Percentiles rank a stretch among this genome's conserved stretches.
Evolutionary conservation across 495 filamentous ascomycete genomes (phyloP).

Genomic region (Daldinia bambusicola): DNA sequence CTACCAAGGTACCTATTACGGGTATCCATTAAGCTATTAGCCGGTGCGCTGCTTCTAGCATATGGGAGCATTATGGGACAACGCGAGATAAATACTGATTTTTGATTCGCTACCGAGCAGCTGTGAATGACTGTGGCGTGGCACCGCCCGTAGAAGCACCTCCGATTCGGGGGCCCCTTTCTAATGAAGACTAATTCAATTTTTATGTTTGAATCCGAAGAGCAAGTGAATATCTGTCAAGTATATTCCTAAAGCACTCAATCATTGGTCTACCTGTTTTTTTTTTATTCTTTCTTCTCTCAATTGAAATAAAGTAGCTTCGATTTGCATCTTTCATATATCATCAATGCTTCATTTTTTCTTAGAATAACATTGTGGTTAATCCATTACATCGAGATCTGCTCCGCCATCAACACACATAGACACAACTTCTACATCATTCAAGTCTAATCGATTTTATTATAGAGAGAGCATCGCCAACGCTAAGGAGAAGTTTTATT

Average conservation of each 20-base stretch:
- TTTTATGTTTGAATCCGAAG: slow-evolving; percentile 18
- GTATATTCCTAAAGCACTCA: slow-evolving; percentile 8
- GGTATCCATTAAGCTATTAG: slow-evolving; percentile 8
- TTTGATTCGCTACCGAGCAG: slow-evolving; percentile 16
- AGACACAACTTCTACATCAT: not conserved
- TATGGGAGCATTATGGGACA: not conserved
- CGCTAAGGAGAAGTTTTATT: slow-evolving; percentile 9
- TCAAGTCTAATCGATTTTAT: slow-evolving; percentile 12
- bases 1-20: too few species aligned
- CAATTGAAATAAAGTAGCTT: slow-evolving; percentile 1
- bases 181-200: slow-evolving; percentile 29
- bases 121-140: slow-evolving; percentile 28
- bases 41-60: slow-evolving; percentile 13
- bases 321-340: slow-evolving; percentile 1
- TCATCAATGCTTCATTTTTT: not conserved
- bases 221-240: not conserved
- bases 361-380: not conserved
- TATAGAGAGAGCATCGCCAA: slow-evolving; percentile 1
- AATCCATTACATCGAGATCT: slow-evolving; percentile 20
- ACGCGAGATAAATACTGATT: slow-evolving; percentile 29
- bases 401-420: slow-evolving; percentile 34
- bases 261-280: not conserved
- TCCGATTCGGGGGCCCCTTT: slow-evolving; percentile 47
- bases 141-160: slow-evolving; percentile 16
- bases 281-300: slow-evolving; percentile 1